A percentile compares a stretch with the other conserved stretches of the same genome.
phyloP scores from a whole-genome alignment of 2,329 filamentous ascomycete genomes.

The Simplicillium aogashimaense region DNA sequence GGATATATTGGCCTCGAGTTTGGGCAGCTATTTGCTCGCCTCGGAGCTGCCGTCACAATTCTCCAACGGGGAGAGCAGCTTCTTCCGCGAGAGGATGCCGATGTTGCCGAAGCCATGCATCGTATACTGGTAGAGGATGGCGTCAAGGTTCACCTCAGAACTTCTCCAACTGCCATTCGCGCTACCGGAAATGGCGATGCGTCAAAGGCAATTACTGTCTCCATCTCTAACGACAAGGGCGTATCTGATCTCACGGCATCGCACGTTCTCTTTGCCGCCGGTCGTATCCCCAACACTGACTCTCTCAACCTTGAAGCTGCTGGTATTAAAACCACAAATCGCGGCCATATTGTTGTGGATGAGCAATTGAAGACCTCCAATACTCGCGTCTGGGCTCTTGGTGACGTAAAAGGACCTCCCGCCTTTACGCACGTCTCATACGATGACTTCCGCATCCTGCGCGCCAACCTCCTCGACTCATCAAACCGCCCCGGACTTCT shows the following conservation, averaged over 20 bases:
- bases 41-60: slow-evolving; percentile 38
- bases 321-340: slow-evolving; percentile 26
- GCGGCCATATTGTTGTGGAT: slow-evolving; percentile 33
- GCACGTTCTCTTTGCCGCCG: slow-evolving; percentile 39
- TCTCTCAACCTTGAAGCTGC: slow-evolving; percentile 27
- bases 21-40: slow-evolving; percentile 37
- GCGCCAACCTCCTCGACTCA: slow-evolving; percentile 27
- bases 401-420: slow-evolving; percentile 40
- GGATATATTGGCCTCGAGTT: slow-evolving; percentile 45
- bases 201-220: too few species aligned
- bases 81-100: slow-evolving; percentile 34
- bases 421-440: slow-evolving; percentile 48
- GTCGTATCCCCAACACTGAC: slow-evolving; percentile 39
- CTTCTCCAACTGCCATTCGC: slow-evolving; percentile 13
- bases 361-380: slow-evolving; percentile 32
- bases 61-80: slow-evolving; percentile 32
- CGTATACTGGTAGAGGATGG: slow-evolving; percentile 36
- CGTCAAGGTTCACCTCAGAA: slow-evolving; percentile 28
- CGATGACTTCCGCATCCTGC: slow-evolving; percentile 43
- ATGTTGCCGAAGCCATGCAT: slow-evolving; percentile 30
- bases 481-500: slow-evolving; percentile 8
- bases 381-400: slow-evolving; percentile 34
- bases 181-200: too few species aligned
- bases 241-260: slow-evolving; percentile 21
- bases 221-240: slow-evolving; percentile 13